A percentile compares a stretch with the other conserved stretches of the same genome.
These are phyloP conservation scores for Licmophora abbreviata DNA, from an alignment of 108 stramenopile genomes.

Conservation along the genomic window DNA sequence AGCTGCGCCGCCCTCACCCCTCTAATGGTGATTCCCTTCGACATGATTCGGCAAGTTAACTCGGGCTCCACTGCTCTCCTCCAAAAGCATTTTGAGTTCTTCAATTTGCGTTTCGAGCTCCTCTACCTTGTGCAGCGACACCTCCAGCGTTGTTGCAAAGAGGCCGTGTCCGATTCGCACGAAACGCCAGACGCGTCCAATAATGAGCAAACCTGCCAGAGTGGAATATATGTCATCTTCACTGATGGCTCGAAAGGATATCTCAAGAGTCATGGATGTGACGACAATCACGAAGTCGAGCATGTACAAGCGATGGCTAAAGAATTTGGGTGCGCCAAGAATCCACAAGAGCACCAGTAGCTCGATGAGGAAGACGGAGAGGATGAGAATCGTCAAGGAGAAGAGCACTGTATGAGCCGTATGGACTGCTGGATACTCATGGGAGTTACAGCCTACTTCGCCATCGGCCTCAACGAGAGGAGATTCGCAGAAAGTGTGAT, in stretches of 20 bases:
- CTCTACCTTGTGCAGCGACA: slow-evolving; percentile 5
- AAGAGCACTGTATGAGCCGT: slow-evolving; percentile 1
- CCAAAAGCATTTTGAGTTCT: not conserved
- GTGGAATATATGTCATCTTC: slow-evolving; percentile 8
- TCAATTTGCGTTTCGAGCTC: not conserved
- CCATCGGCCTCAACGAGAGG: not conserved
- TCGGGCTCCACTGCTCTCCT: too few relatives aligned
- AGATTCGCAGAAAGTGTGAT: not conserved
- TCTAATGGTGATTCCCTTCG: too few relatives aligned
- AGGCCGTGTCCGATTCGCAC: slow-evolving; percentile 56
- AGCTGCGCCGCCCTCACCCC: too few relatives aligned
- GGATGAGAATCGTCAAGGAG: slow-evolving; percentile 6
- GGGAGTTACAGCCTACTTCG: slow-evolving; percentile 4
- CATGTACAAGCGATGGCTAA: slow-evolving; percentile 34
- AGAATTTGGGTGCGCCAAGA: slow-evolving; percentile 27
- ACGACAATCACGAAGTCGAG: slow-evolving; percentile 41
- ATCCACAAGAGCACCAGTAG: slow-evolving; percentile 23
- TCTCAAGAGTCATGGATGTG: slow-evolving; percentile 27
- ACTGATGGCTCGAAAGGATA: slow-evolving; percentile 14
- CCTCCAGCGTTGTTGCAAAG: slow-evolving; percentile 33
- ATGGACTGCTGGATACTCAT: slow-evolving; percentile 3
- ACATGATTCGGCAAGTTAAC: too few relatives aligned
- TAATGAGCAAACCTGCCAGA: slow-evolving; percentile 10
- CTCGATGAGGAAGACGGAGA: slow-evolving; percentile 27
- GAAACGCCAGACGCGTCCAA: slow-evolving; percentile 51